Base-by-base conservation (phyloP, 2,329 filamentous ascomycete genomes). In the Aspergillus oerlinghausenensis region DNA sequence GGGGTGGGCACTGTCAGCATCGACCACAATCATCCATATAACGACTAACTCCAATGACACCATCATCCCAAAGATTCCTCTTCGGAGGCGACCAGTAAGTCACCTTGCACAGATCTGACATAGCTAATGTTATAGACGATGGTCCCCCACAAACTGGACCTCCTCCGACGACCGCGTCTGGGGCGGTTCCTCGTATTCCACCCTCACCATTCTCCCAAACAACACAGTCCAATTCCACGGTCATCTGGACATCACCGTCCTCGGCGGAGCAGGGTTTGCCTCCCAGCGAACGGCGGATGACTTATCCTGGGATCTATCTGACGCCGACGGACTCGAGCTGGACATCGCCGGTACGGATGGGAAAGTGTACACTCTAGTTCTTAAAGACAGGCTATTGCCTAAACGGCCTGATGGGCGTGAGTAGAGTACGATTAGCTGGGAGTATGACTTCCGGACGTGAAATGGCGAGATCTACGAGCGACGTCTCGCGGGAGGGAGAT, bases 181-280 rank as follows among this genome's bases (percentile, higher is more conserved):
- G 48, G 88, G 88, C 57, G 90, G 90, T 51, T 81, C 80, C 58
- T 90, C 87, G 60, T 72, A 76, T 55, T 85, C 83, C 32, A 72
- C 79, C 59, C 70, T 84, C n/a, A 71, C 70, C 23, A 72, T 73
- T 50, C 57, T 67, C 40, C 70, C 70, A 21, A 60, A 70, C 14
- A 62, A 71, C 2, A 71, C 69, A 4, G 83, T 80, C 3, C 72
- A 70, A 8, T 92, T 92, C 74, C 75, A 83, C 61, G 90, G 90
- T 2, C 78, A 79, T 25, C 80, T 94, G 21, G 89, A 94, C 73
- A 90, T 87, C 60, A 81, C 80, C 53, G 85, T 88, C 0, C 83
- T 94, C 0, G 89, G 89, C 26, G 89, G 89, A 29, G 90, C 90
- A 0, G 90, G 90, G 4, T 94, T 95, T 68, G 90, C 90, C 9